Evolutionary conservation across 176 grass and related monocot species (phyloP).

Genomic region (Melocanna baccifera): DNA sequence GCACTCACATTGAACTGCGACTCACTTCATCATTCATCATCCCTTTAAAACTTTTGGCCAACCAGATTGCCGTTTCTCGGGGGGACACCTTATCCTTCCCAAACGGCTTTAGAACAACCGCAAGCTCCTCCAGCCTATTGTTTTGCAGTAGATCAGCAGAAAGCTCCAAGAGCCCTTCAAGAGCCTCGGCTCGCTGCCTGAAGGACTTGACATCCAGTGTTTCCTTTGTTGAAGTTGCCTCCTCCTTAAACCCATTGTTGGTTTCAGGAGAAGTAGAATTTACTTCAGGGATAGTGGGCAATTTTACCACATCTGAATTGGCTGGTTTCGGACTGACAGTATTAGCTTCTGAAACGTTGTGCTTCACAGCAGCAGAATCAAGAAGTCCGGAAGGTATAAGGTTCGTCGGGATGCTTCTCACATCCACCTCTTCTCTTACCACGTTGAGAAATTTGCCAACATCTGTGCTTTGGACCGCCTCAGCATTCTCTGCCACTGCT

Average conservation of each 20-base stretch:
- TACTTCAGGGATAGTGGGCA: slow-evolving; percentile 27
- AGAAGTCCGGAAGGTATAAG: slow-evolving; percentile 30
- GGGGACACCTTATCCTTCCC: slow-evolving; percentile 96
- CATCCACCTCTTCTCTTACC: slow-evolving; percentile 61
- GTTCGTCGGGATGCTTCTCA: slow-evolving; percentile 46
- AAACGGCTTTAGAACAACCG: slow-evolving; percentile 91
- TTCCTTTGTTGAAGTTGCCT: slow-evolving; percentile 58
- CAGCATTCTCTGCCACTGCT: slow-evolving; percentile 23
- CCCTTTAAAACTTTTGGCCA: slow-evolving; percentile 97
- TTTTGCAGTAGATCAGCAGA: slow-evolving; percentile 80
- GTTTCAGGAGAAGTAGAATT: slow-evolving; percentile 35
- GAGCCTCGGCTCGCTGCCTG: slow-evolving; percentile 87
- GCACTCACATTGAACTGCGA: slow-evolving; percentile 46
- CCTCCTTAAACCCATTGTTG: slow-evolving; percentile 49
- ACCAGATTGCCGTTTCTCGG: slow-evolving; percentile 94
- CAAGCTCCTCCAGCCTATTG: slow-evolving; percentile 82
- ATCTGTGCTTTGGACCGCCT: slow-evolving; percentile 30
- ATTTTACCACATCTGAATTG: slow-evolving; percentile 42
- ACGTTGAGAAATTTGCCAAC: slow-evolving; percentile 29
- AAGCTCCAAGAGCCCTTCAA: slow-evolving; percentile 94
- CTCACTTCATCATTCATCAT: slow-evolving; percentile 92
- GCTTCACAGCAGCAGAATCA: slow-evolving; percentile 37
- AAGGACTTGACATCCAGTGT: slow-evolving; percentile 90
- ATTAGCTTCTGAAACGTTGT: slow-evolving; percentile 37
- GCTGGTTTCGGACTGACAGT: slow-evolving; percentile 22